A percentile compares a stretch with the other conserved stretches of the same genome.
phyloP scores from a whole-genome alignment of 139 green algal species.

The Chlamydomonas sp. region DNA sequence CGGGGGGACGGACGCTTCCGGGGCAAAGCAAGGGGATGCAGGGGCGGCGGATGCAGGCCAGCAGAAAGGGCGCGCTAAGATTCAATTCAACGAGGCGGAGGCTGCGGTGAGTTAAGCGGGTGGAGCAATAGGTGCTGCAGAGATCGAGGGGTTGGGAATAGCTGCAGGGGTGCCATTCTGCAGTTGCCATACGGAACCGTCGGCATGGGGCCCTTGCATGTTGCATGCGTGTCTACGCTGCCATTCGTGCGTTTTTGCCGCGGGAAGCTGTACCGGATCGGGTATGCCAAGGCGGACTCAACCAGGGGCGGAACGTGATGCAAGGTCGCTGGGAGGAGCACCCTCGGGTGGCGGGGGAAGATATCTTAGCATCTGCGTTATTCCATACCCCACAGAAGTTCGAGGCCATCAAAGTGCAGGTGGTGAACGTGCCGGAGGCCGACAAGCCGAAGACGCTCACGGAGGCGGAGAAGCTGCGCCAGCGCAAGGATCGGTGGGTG shows the following conservation, averaged over 20 bases:
- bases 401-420: conserved; percentile 24
- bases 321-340: no score
- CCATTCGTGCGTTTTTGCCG: no score
- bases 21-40: background rate
- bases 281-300: no score
- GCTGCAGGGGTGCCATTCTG: no score
- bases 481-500: conserved; percentile 25
- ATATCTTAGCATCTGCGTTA: no score
- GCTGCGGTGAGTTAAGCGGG: conserved; percentile 1
- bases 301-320: no score
- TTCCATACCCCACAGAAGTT: conserved; percentile 3
- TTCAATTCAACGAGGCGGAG: conserved; percentile 11
- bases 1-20: background rate
- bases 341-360: no score
- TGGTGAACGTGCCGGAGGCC: background rate
- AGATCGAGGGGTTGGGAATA: no score
- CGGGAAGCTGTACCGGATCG: no score
- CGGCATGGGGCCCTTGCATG: background rate
- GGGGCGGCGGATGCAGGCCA: background rate
- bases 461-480: conserved; percentile 8
- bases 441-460: conserved; percentile 18
- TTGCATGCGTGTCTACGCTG: no score
- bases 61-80: background rate
- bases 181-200: no score
- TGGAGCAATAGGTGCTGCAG: no score